Evolutionary conservation across 2,329 filamentous ascomycete species (phyloP).

Genomic region (Fusarium sp.): DNA sequence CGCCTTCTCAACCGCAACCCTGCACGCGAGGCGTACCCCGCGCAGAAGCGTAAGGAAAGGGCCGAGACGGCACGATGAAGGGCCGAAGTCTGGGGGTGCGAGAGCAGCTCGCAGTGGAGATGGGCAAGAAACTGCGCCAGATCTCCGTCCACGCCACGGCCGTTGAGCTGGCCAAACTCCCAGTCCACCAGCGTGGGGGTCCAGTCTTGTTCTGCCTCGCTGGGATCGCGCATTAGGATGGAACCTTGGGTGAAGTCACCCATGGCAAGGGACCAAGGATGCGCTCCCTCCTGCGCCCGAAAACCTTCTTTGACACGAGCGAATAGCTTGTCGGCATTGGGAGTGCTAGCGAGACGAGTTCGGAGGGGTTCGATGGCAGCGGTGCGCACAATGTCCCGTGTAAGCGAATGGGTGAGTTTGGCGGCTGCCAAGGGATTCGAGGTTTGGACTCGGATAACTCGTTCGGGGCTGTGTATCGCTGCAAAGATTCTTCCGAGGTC

Average conservation of each 20-base stretch:
- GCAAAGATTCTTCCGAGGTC: neutral
- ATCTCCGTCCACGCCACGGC: slow-evolving; percentile 36
- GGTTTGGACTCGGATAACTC: neutral
- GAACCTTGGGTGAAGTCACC: slow-evolving; percentile 36
- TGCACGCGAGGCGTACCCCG: slow-evolving; percentile 14
- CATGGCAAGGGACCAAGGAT: slow-evolving; percentile 18
- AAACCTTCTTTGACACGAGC: slow-evolving; percentile 20
- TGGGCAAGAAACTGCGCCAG: slow-evolving; percentile 36
- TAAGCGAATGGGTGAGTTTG: slow-evolving; percentile 16
- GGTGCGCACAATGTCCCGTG: slow-evolving; percentile 14
- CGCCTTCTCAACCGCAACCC: slow-evolving; percentile 2
- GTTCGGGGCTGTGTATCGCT: neutral
- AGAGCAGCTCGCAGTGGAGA: slow-evolving; percentile 23
- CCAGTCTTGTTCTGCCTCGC: neutral
- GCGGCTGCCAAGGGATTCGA: slow-evolving; percentile 6
- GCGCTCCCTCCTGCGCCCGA: neutral
- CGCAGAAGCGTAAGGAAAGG: slow-evolving; percentile 23
- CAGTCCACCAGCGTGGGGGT: slow-evolving; percentile 33
- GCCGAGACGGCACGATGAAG: neutral
- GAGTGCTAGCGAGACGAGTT: neutral
- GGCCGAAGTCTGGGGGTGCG: neutral
- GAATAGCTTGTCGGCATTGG: slow-evolving; percentile 17
- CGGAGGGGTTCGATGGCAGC: slow-evolving; percentile 28
- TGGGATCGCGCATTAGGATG: slow-evolving; percentile 22
- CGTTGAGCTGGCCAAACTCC: slow-evolving; percentile 33